Percentiles rank a stretch among this genome's conserved stretches.
Evolutionary conservation across 345 rosid species (phyloP).

Genomic region (Geranium rotundifolium): DNA sequence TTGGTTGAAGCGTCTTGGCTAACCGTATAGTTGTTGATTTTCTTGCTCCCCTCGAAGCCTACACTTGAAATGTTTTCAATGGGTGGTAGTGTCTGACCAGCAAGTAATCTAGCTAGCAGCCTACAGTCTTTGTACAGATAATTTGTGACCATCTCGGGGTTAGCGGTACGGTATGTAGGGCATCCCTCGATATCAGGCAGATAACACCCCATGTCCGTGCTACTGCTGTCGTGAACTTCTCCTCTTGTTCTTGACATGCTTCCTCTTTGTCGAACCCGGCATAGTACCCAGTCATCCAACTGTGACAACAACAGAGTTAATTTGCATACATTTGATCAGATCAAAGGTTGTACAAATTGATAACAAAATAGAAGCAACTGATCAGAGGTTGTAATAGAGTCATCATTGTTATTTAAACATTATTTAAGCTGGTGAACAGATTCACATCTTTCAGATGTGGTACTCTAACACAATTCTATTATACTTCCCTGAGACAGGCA

Average conservation of each 20-base stretch:
- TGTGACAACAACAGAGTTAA: slow-evolving; percentile 7
- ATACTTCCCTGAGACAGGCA: too few species aligned
- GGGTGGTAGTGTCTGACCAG: slow-evolving; percentile 20
- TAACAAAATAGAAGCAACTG: too few species aligned
- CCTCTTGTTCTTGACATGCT: slow-evolving; percentile 2
- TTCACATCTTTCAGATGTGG: too few species aligned
- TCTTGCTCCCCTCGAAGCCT: slow-evolving; percentile 17
- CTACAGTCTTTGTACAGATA: slow-evolving; percentile 24
- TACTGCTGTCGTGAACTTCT: too few species aligned
- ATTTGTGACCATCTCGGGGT: slow-evolving; percentile 16
- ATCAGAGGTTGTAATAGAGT: too few species aligned
- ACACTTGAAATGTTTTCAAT: slow-evolving; percentile 14
- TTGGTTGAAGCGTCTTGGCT: neutral
- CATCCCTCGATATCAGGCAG: too few species aligned
- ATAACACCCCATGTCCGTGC: neutral
- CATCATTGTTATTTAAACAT: too few species aligned
- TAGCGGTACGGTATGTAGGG: neutral
- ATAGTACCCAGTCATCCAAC: slow-evolving; percentile 57
- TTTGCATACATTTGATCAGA: too few species aligned
- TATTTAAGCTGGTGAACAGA: too few species aligned
- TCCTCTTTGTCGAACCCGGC: slow-evolving; percentile 32
- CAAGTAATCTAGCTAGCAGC: slow-evolving; percentile 19
- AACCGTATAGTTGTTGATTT: slow-evolving; percentile 5
- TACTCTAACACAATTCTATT: too few species aligned
- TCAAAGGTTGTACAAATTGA: too few species aligned